Percentiles rank a stretch among this genome's conserved stretches.
These are phyloP conservation scores for Vachellia pachyceras DNA, from an alignment of 306 rosid species.

Conservation along the genomic window DNA sequence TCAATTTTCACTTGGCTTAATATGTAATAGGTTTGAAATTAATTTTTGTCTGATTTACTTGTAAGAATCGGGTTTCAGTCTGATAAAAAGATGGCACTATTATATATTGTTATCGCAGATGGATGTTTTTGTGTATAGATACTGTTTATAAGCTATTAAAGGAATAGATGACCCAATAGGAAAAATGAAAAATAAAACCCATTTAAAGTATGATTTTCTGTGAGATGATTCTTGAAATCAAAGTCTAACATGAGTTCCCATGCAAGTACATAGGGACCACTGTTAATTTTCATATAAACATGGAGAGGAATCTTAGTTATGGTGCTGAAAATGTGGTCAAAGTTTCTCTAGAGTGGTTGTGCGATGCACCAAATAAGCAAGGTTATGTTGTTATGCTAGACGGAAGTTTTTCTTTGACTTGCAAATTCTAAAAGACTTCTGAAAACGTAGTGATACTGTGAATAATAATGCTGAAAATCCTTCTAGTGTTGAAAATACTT, in stretches of 20 bases:
- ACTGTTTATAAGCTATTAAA: background rate
- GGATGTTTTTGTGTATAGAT: background rate
- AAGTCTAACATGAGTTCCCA: background rate
- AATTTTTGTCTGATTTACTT: background rate
- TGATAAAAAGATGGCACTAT: background rate
- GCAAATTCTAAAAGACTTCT: background rate
- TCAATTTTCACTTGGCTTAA: background rate
- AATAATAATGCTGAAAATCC: too few species aligned
- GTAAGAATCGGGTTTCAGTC: background rate
- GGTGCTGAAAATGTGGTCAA: background rate
- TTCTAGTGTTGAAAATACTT: too few species aligned
- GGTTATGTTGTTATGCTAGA: background rate
- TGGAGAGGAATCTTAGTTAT: background rate
- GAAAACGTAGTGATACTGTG: too few species aligned
- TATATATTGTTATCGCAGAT: background rate
- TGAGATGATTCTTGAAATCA: background rate
- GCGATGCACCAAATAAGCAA: background rate
- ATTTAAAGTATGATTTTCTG: background rate
- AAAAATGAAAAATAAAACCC: background rate
- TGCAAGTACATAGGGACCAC: background rate
- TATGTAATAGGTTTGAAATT: background rate
- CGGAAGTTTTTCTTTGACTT: background rate
- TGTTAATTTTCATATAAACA: background rate
- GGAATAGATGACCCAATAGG: background rate
- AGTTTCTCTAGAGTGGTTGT: background rate